Base-by-base conservation (phyloP, 2,329 filamentous ascomycete species). In the Aspergillus aculeatinus region DNA sequence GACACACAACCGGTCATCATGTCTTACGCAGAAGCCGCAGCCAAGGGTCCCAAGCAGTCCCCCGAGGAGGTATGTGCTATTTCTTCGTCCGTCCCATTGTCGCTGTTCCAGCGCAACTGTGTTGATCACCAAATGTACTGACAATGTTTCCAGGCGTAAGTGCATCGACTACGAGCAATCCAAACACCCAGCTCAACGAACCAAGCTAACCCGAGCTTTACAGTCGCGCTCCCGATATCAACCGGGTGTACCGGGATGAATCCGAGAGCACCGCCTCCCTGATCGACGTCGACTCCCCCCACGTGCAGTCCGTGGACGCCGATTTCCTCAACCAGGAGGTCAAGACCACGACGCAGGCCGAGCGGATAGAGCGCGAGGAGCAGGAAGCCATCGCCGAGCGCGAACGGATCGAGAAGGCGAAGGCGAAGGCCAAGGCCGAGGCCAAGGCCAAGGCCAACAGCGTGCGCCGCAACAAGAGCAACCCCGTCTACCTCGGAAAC, bases 21-120 rank as follows among this genome's bases (percentile, higher is more conserved):
- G 80, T 81, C 78, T 62, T 82, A 82, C 71, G 80, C 80, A 64
- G 74, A 79, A 67, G 77, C 76, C 68, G 79, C 79, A 57, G 76
- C 79, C 50, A 78, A 76, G 64, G 79, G 79, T 48, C 73, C 79
- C 7, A 78, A 79, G 67, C 80, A 82, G 67, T 71, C 76, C 51
- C 74, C 79, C 9, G 74, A 80, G 72, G 79, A 82, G 61, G 80
- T 81, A 70, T 70, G 75, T 72, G n/a, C 39, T 16, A 44, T 33
- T 33, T 31, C 33, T 25, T 42, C 27, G 29, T 50, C 27, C 1
- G 14, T 12, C 16, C 11, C 33, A 4, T 35, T 35, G 14, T 35
- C 14, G 33, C 33, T 35, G 11, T n/a, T 21, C 4, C 25, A 21
- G 10, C 19, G 12, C 48, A 21, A 14, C 29, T 44, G 14, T 59